Base-by-base conservation (phyloP, 805 yeast species). In the Zygoascus tannicola region DNA sequence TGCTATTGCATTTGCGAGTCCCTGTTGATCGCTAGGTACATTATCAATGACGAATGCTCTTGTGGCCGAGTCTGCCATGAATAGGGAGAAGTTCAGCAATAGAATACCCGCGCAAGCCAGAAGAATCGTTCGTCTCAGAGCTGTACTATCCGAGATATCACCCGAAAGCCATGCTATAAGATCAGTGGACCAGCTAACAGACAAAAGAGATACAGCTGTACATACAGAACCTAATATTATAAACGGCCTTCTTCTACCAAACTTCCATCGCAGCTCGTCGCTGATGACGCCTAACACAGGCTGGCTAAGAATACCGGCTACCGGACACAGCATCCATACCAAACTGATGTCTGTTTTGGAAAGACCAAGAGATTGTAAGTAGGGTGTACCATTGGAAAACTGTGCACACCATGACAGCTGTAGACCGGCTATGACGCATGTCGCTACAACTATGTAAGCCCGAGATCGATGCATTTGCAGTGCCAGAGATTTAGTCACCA, bases 331-430 rank as follows among this genome's bases (percentile, higher is more conserved):
- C 19, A 78, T 68, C 85, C 84, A 78, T 3, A 78, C 71, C 38
- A 78, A 60, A 4, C 81, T 76, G 51, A 78, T 57, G 0, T 68
- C 52, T 19, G 74, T 69, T 51, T 76, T 77, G 2, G 81, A 71
- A 39, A 78, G 63, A 3, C 84, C 84, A n/a, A 78, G 59, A 0
- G 80, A 74, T n/a, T 77, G 58, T 14, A 78, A 56, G 51, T 71
- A 77, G 0, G 82, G 80, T 19, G 79, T 76, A 2, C 81, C 81
- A 49, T 76, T 78, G 3, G 79, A 70, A 53, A 78, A 78, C 57
- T 78, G 83, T 1, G 79, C 69, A 3, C 78, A 74, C 83, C 84
- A 78, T 0, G 82, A 75, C 42, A 78, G 59, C 54, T 78, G 83
- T 18, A 77, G 60, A 0, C 80, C 81, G 3, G 81, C 81, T 3